A percentile compares a stretch with the other conserved stretches of the same genome.
Conservation (phyloP, 768 basidiomycete species). For the Mycena amicta region DNA sequence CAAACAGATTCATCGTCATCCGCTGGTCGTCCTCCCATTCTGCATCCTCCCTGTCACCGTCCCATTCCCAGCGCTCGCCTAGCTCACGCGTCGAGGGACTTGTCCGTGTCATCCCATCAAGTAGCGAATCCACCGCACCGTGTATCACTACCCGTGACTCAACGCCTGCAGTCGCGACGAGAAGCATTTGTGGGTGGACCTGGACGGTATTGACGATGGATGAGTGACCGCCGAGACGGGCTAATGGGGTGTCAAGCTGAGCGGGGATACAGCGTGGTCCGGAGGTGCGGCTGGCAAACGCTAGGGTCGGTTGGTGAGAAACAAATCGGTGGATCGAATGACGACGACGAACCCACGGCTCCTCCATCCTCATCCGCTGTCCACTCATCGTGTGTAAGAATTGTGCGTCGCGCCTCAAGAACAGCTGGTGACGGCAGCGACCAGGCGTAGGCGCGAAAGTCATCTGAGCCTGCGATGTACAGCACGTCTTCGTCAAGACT, state of each 20-base stretch:
- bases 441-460: slow-evolving; percentile 82
- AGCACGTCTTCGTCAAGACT: slow-evolving; percentile 55
- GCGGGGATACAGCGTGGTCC: slow-evolving; percentile 57
- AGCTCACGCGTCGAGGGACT: slow-evolving; percentile 4
- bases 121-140: slow-evolving; percentile 41
- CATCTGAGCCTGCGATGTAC: slow-evolving; percentile 80
- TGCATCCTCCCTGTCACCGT: background rate
- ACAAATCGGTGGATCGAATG: slow-evolving; percentile 14
- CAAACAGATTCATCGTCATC: background rate
- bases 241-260: slow-evolving; percentile 64
- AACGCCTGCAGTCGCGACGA: slow-evolving; percentile 71
- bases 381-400: slow-evolving; percentile 53
- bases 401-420: slow-evolving; percentile 47
- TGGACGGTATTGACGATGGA: slow-evolving; percentile 78
- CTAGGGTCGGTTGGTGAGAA: slow-evolving; percentile 30
- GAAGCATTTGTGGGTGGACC: slow-evolving; percentile 71
- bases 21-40: background rate
- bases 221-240: slow-evolving; percentile 64
- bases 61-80: slow-evolving; percentile 10
- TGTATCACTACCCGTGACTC: slow-evolving; percentile 73
- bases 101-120: slow-evolving; percentile 9
- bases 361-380: slow-evolving; percentile 32
- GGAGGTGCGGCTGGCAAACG: slow-evolving; percentile 45
- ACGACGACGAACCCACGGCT: slow-evolving; percentile 39
- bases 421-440: slow-evolving; percentile 56